Evolutionary conservation across 2,329 filamentous ascomycete genomes (phyloP).

Genomic region (Pyrenophora teres): DNA sequence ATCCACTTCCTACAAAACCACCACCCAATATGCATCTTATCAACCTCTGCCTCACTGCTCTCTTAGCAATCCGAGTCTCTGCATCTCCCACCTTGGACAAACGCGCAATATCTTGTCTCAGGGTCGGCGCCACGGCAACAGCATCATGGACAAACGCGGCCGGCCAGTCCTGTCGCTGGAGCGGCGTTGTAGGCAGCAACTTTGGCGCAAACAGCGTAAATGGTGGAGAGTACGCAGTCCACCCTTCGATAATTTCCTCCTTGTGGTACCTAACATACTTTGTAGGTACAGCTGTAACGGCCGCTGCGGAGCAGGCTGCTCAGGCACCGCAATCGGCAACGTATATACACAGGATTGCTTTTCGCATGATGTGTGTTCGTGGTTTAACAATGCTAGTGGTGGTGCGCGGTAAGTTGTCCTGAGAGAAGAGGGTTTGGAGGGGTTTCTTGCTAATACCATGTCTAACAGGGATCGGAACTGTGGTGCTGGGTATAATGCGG

Average conservation of each 20-base stretch:
- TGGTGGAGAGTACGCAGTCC: slow-evolving; percentile 53
- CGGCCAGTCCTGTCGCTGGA: slow-evolving; percentile 52
- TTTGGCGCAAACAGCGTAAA: slow-evolving; percentile 52
- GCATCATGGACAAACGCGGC: slow-evolving; percentile 55
- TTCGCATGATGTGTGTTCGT: slow-evolving; percentile 58
- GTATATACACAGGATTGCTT: slow-evolving; percentile 59
- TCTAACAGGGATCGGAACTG: slow-evolving; percentile 55
- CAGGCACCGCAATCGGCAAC: slow-evolving; percentile 52
- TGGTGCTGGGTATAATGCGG: slow-evolving; percentile 51
- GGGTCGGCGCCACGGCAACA: slow-evolving; percentile 50
- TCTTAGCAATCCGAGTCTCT: neutral
- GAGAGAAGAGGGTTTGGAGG: neutral
- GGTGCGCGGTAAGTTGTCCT: slow-evolving; percentile 48
- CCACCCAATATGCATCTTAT: slow-evolving; percentile 7
- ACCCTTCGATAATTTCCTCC: neutral
- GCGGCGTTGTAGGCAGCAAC: slow-evolving; percentile 55
- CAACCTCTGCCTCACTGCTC: slow-evolving; percentile 4
- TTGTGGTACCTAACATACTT: slow-evolving; percentile 4
- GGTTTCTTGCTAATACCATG: neutral
- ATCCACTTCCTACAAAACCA: neutral
- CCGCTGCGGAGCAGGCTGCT: slow-evolving; percentile 55
- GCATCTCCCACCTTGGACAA: slow-evolving; percentile 12
- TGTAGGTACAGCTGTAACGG: slow-evolving; percentile 57
- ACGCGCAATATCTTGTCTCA: slow-evolving; percentile 48
- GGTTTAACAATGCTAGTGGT: slow-evolving; percentile 56